Conservation (phyloP, 2,329 filamentous ascomycete genomes). For the Cylindrodendrum hubeiense region DNA sequence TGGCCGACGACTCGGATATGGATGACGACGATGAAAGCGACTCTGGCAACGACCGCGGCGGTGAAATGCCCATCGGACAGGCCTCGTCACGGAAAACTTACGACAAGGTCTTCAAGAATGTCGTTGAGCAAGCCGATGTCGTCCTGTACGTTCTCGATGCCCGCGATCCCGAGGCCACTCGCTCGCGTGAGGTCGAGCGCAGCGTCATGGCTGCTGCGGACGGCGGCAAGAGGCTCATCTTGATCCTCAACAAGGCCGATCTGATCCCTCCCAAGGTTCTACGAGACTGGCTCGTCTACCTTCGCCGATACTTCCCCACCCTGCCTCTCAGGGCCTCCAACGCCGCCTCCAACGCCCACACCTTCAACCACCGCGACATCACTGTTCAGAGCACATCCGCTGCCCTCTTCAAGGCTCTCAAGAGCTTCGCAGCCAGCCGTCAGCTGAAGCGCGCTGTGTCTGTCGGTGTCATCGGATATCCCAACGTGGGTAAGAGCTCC, state of each 20-base stretch:
- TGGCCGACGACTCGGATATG: constrained; percentile 70
- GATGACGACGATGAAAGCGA: constrained; percentile 59
- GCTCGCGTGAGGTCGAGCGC: constrained; percentile 91
- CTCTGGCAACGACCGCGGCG: constrained; percentile 67
- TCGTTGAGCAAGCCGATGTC: constrained; percentile 89
- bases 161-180: constrained; percentile 89
- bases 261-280: constrained; percentile 86
- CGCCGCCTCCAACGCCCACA: constrained; percentile 86
- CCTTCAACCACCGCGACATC: constrained; percentile 91
- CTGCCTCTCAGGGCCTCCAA: constrained; percentile 88
- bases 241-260: constrained; percentile 96
- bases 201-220: constrained; percentile 89
- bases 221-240: constrained; percentile 87
- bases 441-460: constrained; percentile 91
- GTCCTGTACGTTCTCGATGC: constrained; percentile 94
- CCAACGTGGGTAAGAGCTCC: constrained; percentile 96
- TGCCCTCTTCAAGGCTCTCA: constrained; percentile 88
- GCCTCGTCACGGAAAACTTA: constrained; percentile 85
- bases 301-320: constrained; percentile 91
- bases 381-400: constrained; percentile 88
- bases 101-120: constrained; percentile 96
- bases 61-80: constrained; percentile 63
- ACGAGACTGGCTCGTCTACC: constrained; percentile 85
- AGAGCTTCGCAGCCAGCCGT: constrained; percentile 85
- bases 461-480: constrained; percentile 94